Evolutionary conservation across 495 filamentous ascomycete species (phyloP), one percentile per base, ranked within the genome.

Genomic region (Penicillium odoratum): DNA sequence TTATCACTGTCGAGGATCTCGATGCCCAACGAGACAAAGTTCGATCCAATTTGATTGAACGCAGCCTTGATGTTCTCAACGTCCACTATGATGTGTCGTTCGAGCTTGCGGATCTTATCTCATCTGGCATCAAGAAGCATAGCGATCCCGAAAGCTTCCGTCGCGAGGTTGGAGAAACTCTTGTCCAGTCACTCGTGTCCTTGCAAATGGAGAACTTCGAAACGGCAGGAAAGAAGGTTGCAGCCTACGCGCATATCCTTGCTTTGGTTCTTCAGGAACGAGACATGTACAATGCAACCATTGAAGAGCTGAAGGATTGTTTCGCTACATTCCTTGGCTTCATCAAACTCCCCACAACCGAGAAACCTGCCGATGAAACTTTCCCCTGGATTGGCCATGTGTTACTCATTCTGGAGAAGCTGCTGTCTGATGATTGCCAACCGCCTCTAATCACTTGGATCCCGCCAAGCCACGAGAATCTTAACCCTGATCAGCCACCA

Each of bases 311-410:
- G 30, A 90, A 88, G 70, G 84, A 89, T n/a, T 89, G 88, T 64
- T 88, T 97, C 45, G 66, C 69, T 16, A 84, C 84, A 21, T 85
- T 97, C 59, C 78, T 96, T 33, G 78, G 79, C 15, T 97, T 97
- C 66, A 84, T 99, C 65, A 86, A 90, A 60, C 79, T 93, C 18
- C 62, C 74, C 3, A 45, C 58, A 6, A 76, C 84, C 0, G 82
- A 86, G 38, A 84, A 86, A 51, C 73, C 83, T 21, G 71, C 79
- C 7, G 89, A 95, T 42, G 87, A 94, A 55, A 74, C 89, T 34
- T 84, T 93, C 33, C 91, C 93, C 10, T 99, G 94, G 94, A 85
- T 98, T 63, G 88, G 91, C 34, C 91, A 92, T 62, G 85, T 98
- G 10, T 79, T 98, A 25, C 85, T 98, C 15, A 86, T 97, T 30